Conservation (phyloP, 2,329 filamentous ascomycete genomes). For the Escovopsis sp. region DNA sequence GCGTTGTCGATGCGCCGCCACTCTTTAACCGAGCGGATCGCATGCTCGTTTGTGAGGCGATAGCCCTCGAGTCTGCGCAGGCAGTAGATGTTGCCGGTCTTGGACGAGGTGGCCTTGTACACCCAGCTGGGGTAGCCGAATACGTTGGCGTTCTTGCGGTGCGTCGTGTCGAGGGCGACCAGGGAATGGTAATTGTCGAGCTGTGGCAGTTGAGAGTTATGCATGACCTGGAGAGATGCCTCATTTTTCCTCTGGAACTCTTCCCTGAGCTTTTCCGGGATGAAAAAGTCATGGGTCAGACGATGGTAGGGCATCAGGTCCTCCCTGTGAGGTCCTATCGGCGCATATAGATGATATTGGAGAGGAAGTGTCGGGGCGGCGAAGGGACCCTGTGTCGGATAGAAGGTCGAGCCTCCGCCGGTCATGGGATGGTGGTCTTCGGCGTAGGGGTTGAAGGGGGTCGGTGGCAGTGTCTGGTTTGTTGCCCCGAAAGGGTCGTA, state of each 20-base stretch:
- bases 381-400: constrained; percentile 41
- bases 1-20: constrained; percentile 80
- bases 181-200: constrained; percentile 87
- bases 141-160: constrained; percentile 60
- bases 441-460: constrained; percentile 61
- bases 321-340: constrained; percentile 67
- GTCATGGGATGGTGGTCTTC: constrained; percentile 51
- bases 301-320: constrained; percentile 76
- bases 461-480: constrained; percentile 32
- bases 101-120: constrained; percentile 83
- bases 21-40: constrained; percentile 70
- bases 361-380: constrained; percentile 46
- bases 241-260: constrained; percentile 82
- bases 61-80: constrained; percentile 80
- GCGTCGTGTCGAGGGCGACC: constrained; percentile 71
- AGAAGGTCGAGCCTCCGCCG: constrained; percentile 48
- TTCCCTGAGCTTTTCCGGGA: constrained; percentile 73
- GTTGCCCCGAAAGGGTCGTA: constrained; percentile 54
- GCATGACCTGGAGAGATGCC: constrained; percentile 69
- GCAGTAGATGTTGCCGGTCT: constrained; percentile 80
- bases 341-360: constrained; percentile 88
- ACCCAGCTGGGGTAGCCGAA: constrained; percentile 90
- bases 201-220: constrained; percentile 59
- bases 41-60: constrained; percentile 74
- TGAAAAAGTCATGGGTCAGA: constrained; percentile 79